These are phyloP conservation scores for Scleromitrula shiraiana DNA, from an alignment of 2,329 filamentous ascomycete genomes.

Conservation along the genomic window DNA sequence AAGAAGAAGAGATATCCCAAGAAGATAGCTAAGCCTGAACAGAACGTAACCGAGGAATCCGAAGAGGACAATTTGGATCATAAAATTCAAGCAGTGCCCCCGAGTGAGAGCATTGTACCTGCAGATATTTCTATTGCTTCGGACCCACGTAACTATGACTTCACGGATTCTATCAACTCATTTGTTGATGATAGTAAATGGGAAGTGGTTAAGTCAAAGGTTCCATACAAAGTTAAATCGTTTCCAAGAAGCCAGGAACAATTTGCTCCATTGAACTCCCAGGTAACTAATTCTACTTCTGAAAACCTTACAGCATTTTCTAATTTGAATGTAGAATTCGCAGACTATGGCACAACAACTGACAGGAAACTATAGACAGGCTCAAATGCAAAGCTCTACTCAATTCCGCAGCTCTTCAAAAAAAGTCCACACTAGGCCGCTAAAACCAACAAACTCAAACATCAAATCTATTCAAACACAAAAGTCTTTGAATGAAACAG, in stretches of 20 bases:
- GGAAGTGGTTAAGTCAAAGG: conserved; percentile 1
- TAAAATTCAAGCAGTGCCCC: no score
- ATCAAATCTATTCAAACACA: neutral
- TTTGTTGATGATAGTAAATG: neutral
- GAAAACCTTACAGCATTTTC: neutral
- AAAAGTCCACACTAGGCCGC: neutral
- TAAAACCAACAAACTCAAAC: neutral
- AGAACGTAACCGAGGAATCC: no score
- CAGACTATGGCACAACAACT: neutral
- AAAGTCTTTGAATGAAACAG: neutral
- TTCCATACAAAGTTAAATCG: neutral
- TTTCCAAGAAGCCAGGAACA: neutral
- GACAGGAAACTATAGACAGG: neutral
- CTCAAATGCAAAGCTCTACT: neutral
- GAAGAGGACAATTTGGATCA: no score
- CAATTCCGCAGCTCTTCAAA: neutral
- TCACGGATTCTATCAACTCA: neutral
- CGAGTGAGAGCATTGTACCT: no score
- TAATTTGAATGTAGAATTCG: neutral
- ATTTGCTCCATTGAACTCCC: neutral
- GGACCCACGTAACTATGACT: conserved; percentile 5
- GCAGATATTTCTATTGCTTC: conserved; percentile 10
- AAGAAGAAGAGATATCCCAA: no score
- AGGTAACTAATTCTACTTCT: neutral
- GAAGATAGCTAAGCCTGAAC: no score